A percentile compares a stretch with the other conserved stretches of the same genome.
Evolutionary conservation across 495 filamentous ascomycete species (phyloP).

Genomic region (Platismatia glauca): DNA sequence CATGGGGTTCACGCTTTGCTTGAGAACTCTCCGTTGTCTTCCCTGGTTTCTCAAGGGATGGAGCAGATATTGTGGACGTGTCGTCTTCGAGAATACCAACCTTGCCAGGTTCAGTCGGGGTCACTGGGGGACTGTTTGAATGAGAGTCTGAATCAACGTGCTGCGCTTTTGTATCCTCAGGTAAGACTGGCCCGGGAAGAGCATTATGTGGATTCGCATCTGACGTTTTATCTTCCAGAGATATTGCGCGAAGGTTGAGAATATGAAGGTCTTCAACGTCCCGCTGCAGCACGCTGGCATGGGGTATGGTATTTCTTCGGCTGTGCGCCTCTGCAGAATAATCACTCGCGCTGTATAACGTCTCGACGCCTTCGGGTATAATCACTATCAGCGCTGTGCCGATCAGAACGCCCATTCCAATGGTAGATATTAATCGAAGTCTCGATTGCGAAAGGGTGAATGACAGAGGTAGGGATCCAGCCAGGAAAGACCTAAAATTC

Average conservation of each 20-base stretch:
- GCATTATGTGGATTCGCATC: slow-evolving; percentile 17
- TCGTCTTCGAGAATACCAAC: slow-evolving; percentile 22
- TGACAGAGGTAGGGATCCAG: slow-evolving; percentile 84
- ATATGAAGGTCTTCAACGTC: not conserved
- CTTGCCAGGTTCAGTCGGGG: slow-evolving; percentile 23
- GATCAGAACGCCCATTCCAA: slow-evolving; percentile 90
- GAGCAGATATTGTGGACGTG: slow-evolving; percentile 6
- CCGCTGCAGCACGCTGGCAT: not conserved
- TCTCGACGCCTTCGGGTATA: slow-evolving; percentile 93
- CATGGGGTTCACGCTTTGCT: slow-evolving; percentile 47
- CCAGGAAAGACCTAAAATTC: slow-evolving; percentile 75
- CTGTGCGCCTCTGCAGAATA: slow-evolving; percentile 33
- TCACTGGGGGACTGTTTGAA: slow-evolving; percentile 19
- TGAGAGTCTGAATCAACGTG: slow-evolving; percentile 2
- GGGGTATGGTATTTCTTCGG: slow-evolving; percentile 2
- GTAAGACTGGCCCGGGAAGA: slow-evolving; percentile 25
- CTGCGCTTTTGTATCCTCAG: slow-evolving; percentile 14
- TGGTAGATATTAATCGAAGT: slow-evolving; percentile 77
- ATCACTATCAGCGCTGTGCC: slow-evolving; percentile 94
- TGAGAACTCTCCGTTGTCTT: slow-evolving; percentile 5
- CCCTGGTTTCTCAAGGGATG: slow-evolving; percentile 13
- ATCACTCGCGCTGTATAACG: slow-evolving; percentile 59
- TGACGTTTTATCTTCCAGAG: slow-evolving; percentile 9
- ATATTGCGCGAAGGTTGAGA: not conserved
- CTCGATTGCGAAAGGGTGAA: slow-evolving; percentile 85